Conservation (phyloP, 1,139 yeast species). For the Blastobotrys elegans region DNA sequence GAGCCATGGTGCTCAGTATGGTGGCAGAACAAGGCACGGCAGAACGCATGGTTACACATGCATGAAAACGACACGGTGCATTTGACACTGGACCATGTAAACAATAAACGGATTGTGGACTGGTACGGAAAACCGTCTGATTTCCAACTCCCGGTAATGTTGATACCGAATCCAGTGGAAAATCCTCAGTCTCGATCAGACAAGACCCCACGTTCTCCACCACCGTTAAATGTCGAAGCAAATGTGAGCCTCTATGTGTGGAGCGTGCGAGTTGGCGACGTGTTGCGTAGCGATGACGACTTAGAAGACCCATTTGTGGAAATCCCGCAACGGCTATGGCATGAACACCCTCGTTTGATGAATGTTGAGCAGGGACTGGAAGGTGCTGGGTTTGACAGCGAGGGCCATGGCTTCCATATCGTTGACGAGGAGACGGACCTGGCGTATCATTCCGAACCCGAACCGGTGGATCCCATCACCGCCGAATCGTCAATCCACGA, state of each 20-base stretch:
- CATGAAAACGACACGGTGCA: not conserved
- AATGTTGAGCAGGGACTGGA: not conserved
- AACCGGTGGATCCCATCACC: not conserved
- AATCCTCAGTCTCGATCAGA: no score
- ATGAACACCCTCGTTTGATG: not conserved
- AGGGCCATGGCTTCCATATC: not conserved
- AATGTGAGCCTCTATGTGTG: not conserved
- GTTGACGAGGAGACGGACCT: not conserved
- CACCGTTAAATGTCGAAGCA: no score
- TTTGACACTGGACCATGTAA: not conserved
- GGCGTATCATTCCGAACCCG: not conserved
- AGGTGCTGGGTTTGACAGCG: not conserved
- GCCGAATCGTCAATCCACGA: not conserved
- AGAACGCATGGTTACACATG: not conserved
- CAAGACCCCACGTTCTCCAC: no score
- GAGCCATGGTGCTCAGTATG: not conserved
- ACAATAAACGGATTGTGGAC: not conserved
- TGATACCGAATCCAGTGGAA: not conserved
- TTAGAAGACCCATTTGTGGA: not conserved
- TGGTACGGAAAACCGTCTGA: not conserved
- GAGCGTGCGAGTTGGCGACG: not conserved
- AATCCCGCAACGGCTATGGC: not conserved
- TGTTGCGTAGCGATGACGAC: not conserved
- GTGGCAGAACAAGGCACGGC: not conserved
- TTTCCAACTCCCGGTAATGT: not conserved